Evolutionary conservation across 169 alveolate species (phyloP), one percentile per base, ranked within the genome.

Genomic region (Cryptosporidium canis): DNA sequence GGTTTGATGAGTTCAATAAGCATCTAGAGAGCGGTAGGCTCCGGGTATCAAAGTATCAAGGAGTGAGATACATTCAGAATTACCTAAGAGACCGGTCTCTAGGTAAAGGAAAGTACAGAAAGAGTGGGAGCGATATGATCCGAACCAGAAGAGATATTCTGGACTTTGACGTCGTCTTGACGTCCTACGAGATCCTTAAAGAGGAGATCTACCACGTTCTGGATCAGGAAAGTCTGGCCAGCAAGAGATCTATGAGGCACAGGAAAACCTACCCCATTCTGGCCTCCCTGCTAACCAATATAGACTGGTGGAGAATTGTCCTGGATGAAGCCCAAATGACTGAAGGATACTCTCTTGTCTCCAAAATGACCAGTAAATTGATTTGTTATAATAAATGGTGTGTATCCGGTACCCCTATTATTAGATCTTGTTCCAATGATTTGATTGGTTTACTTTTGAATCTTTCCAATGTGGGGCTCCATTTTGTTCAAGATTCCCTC

Each of bases 241-340:
- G 61, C 64, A 77, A 61, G 29, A 77, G 72, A 61, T 77, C 87
- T 27, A 39, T 77, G 72, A 55, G 87, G 24, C 43, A 71, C 29
- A 63, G 47, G 47, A 92, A 92, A 29, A 82, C 90, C 12, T 90
- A 92, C 43, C 92, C 91, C n/a, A 66, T 63, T 35, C 58, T 90
- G 21, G 83, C 92, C 21, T 90, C 93, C 14, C 90, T 92, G 2
- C 64, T 92, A 8, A 44, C 67, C 18, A 83, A 83, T 5, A 87
- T 92, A 31, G 83, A 83, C 9, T 92, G 94, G 94, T 90, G 93
- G 93, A 55, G 94, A 55, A 82, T 92, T 21, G 93, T 92, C 29
- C 29, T 92, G 12, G 94, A 92, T 41, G 94, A 92, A 67, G 93
- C 94, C 6, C 94, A 92, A 71, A 85, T 92, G 91, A 90, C 91